Base-by-base conservation (phyloP, 371 early-diverging fungal genomes). In the Mortierella sp. region DNA sequence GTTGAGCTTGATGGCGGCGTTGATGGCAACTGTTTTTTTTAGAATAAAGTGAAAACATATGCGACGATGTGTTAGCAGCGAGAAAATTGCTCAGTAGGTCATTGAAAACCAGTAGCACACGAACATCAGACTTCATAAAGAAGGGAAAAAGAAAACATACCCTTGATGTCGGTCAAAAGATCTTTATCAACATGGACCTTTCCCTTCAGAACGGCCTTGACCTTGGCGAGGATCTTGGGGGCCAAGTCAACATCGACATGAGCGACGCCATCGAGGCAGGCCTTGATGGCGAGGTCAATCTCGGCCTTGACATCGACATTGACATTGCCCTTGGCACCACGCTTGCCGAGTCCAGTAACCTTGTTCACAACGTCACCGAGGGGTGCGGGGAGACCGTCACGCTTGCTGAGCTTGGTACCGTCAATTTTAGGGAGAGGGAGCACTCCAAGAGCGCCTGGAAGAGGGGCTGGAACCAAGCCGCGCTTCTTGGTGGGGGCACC, bases 271-370 rank as follows among this genome's bases (percentile, higher is more conserved):
- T 68, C 70, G 70, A 63, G 4, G 24, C 9, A 2, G 26, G 42
- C 63, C 3, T 60, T 45, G 57, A 26, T 16, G 10, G 6, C 26
- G 45, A 74, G 26, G 14, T 45, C 21, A 5, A 34, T 16, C 21
- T 68, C 38, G 54, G 70, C 52, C n/a, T 68, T 2, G 7, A 50
- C 19, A n/a, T 76, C 19, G 38, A 38, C 76, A 52, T 65, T n/a
- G 50, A 68, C 38, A n/a, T 21, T 0, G 60, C 19, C 31, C 6
- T 63, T 31, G 63, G 11, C 31, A 31, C 19, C 63, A 34, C 63
- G 63, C 63, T 63, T 63, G 31, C 6, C 19, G 34, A 63, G 50
- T 2, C 50, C 50, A 50, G 50, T 50, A 50, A 50, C 3, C 45
- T 44, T 44, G 9, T 45, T n/a, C n/a, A n/a, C n/a, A n/a, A n/a